phyloP scores from a whole-genome alignment of 2,329 filamentous ascomycete species.

The Aspergillus sp. region DNA sequence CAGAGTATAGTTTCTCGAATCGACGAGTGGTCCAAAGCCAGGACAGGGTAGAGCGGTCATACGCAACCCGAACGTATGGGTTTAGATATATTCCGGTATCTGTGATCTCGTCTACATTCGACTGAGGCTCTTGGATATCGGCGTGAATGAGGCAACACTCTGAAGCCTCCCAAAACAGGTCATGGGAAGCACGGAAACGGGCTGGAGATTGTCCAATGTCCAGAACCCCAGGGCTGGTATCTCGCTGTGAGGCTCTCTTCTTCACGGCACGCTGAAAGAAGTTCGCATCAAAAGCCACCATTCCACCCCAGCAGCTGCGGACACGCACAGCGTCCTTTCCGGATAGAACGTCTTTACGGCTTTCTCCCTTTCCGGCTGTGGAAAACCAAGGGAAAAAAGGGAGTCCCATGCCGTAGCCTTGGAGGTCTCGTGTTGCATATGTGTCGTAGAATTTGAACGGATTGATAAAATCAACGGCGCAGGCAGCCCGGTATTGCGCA shows the following conservation, averaged over 20 bases:
- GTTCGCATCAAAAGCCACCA: conserved; percentile 51
- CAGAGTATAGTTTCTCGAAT: conserved; percentile 61
- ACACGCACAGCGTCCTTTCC: conserved; percentile 60
- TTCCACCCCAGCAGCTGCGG: conserved; percentile 72
- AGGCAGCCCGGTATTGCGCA: conserved; percentile 62
- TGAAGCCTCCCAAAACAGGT: conserved; percentile 59
- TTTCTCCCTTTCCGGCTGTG: conserved; percentile 44
- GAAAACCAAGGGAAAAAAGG: conserved; percentile 72
- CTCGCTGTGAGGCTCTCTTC: not conserved
- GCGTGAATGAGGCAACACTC: conserved; percentile 59
- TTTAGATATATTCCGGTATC: conserved; percentile 67
- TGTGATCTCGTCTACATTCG: conserved; percentile 25
- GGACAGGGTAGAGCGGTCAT: conserved; percentile 52
- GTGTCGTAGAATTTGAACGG: conserved; percentile 74
- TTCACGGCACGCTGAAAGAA: conserved; percentile 33
- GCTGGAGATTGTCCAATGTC: conserved; percentile 31
- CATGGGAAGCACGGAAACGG: conserved; percentile 55
- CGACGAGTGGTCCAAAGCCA: conserved; percentile 58
- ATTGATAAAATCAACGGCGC: conserved; percentile 69
- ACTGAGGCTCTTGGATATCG: conserved; percentile 38
- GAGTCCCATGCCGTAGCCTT: conserved; percentile 64
- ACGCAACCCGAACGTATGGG: conserved; percentile 68
- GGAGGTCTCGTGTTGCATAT: conserved; percentile 66
- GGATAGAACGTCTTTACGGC: conserved; percentile 57
- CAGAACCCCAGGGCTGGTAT: no score